phyloP scores from a whole-genome alignment of 768 basidiomycete species.

The Tylopilus subfusipes region DNA sequence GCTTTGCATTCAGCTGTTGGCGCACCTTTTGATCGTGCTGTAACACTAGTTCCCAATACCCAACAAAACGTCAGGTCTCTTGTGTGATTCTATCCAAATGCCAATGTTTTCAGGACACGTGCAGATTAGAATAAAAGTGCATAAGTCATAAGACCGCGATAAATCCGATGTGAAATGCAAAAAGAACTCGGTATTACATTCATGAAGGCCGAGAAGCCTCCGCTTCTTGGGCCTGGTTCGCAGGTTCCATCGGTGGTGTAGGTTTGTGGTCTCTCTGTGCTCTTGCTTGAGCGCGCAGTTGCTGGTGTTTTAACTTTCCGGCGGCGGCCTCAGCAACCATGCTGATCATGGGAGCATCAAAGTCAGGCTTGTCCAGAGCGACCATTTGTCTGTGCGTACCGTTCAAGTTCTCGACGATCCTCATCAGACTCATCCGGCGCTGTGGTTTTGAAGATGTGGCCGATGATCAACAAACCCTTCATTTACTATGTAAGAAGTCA shows the following conservation, averaged over 20 bases:
- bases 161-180: conserved; percentile 19
- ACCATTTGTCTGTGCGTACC: conserved; percentile 43
- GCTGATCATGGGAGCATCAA: conserved; percentile 34
- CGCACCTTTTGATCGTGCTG: conserved; percentile 1
- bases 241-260: conserved; percentile 35
- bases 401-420: conserved; percentile 91
- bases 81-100: conserved; percentile 15
- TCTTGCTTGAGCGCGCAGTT: conserved; percentile 28
- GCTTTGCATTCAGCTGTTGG: neutral
- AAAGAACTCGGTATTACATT: conserved; percentile 8
- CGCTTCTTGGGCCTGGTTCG: conserved; percentile 24
- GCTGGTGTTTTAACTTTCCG: conserved; percentile 60
- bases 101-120: conserved; percentile 11
- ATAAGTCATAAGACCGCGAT: conserved; percentile 13
- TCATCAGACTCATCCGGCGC: conserved; percentile 88
- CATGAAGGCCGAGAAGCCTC: conserved; percentile 13
- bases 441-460: conserved; percentile 84
- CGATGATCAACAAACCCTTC: conserved; percentile 83
- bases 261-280: conserved; percentile 36
- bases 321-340: conserved; percentile 86
- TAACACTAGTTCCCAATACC: conserved; percentile 19
- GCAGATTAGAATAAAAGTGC: conserved; percentile 20
- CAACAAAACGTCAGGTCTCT: conserved; percentile 5
- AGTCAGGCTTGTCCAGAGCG: neutral
- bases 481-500: neutral